Conservation (phyloP, 2,329 filamentous ascomycete species). For the Monosporascus ibericus region DNA sequence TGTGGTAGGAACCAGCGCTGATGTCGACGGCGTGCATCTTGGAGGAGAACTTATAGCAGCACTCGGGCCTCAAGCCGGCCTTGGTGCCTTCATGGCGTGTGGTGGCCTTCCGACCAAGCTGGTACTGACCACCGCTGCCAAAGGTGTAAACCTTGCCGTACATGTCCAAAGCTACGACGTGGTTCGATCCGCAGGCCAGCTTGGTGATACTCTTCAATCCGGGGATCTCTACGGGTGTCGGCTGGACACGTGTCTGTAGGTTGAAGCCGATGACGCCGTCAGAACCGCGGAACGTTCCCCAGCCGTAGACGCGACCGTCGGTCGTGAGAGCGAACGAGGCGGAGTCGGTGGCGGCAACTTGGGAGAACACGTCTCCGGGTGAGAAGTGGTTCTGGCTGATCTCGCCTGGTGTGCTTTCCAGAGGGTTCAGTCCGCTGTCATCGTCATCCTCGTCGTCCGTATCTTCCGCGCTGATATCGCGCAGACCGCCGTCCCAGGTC, state of each 20-base stretch:
- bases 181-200: slow-evolving; percentile 63
- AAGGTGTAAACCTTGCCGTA: slow-evolving; percentile 62
- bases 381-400: slow-evolving; percentile 55
- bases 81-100: slow-evolving; percentile 39
- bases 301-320: slow-evolving; percentile 59
- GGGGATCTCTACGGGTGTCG: slow-evolving; percentile 48
- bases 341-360: slow-evolving; percentile 56
- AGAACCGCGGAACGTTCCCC: slow-evolving; percentile 56
- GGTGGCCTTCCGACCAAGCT: slow-evolving; percentile 54
- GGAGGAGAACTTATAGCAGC: neutral
- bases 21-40: slow-evolving; percentile 38
- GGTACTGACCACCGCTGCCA: slow-evolving; percentile 65
- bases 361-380: slow-evolving; percentile 54
- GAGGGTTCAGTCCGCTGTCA: slow-evolving; percentile 63
- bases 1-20: slow-evolving; percentile 71
- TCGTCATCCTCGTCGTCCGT: slow-evolving; percentile 47
- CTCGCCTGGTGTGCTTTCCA: slow-evolving; percentile 60
- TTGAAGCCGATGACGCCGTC: slow-evolving; percentile 45
- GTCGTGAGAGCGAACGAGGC: slow-evolving; percentile 58
- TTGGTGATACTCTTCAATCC: slow-evolving; percentile 60
- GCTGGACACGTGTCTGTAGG: slow-evolving; percentile 29
- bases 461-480: slow-evolving; percentile 47
- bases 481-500: slow-evolving; percentile 57
- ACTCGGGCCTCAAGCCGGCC: slow-evolving; percentile 1
- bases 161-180: slow-evolving; percentile 61